Percentiles rank a stretch among this genome's conserved stretches.
These are phyloP conservation scores for Kodamaea alishanica DNA, from an alignment of 1,139 yeast species.

Conservation along the genomic window DNA sequence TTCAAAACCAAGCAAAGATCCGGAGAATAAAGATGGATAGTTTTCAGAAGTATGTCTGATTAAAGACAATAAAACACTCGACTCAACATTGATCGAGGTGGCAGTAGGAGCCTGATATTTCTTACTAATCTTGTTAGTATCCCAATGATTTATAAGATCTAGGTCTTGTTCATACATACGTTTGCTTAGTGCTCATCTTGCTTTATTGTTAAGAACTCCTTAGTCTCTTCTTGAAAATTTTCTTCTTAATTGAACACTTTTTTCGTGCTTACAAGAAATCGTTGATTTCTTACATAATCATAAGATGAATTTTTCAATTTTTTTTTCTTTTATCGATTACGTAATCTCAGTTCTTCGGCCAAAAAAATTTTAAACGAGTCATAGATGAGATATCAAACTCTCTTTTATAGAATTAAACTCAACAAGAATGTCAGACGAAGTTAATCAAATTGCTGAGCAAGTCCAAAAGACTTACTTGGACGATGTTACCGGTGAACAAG, in stretches of 20 bases:
- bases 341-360: background rate
- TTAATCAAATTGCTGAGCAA: conserved; percentile 67
- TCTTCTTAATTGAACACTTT: conserved; percentile 3
- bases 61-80: conserved; percentile 65
- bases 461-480: conserved; percentile 86
- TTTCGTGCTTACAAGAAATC: conserved; percentile 1
- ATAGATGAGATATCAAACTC: conserved; percentile 1
- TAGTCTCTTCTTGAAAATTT: conserved; percentile 6
- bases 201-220: conserved; percentile 2
- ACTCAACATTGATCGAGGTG: conserved; percentile 45
- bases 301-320: conserved; percentile 7
- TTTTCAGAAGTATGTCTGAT: conserved; percentile 71
- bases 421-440: conserved; percentile 41
- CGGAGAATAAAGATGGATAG: conserved; percentile 65
- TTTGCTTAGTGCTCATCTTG: conserved; percentile 25
- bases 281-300: background rate
- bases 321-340: conserved; percentile 6
- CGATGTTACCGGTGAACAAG: conserved; percentile 94
- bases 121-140: conserved; percentile 14
- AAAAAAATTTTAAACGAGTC: conserved; percentile 6
- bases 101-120: conserved; percentile 42
- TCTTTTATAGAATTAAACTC: background rate
- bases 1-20: conserved; percentile 76
- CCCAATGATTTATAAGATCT: background rate
- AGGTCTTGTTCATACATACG: conserved; percentile 15